A percentile compares a stretch with the other conserved stretches of the same genome.
Conservation (phyloP, 352 stramenopile species). For the Globisporangium alternatum region DNA sequence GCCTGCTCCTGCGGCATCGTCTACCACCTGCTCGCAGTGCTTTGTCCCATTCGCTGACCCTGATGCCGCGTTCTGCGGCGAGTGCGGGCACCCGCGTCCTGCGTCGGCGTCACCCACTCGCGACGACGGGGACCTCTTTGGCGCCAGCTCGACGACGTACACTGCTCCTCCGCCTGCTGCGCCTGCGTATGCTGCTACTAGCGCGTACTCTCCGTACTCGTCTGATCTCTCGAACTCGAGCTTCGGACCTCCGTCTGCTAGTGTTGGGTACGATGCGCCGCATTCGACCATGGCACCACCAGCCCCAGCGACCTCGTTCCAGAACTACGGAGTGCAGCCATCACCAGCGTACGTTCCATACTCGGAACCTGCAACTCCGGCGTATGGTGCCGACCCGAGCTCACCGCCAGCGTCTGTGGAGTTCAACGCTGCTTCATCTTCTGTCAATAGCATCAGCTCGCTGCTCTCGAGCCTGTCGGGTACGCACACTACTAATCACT, state of each 20-base stretch:
- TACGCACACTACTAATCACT: conserved; percentile 4
- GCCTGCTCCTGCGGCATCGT: not conserved
- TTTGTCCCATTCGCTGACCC: conserved; percentile 45
- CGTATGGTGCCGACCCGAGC: conserved; percentile 9
- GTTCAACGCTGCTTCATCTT: conserved; percentile 31
- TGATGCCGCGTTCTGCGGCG: conserved; percentile 64
- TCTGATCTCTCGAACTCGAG: conserved; percentile 16
- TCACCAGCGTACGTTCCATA: conserved; percentile 24
- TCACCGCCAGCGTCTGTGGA: conserved; percentile 48
- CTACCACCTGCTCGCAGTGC: conserved; percentile 44
- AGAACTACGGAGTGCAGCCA: conserved; percentile 17
- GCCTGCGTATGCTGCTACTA: not conserved
- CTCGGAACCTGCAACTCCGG: not conserved
- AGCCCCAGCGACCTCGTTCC: conserved; percentile 19
- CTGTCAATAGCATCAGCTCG: conserved; percentile 51
- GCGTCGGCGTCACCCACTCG: conserved; percentile 16
- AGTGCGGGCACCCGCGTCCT: conserved; percentile 62
- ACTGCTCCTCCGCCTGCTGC: not conserved
- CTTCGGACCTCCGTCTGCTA: conserved; percentile 25
- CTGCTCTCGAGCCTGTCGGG: conserved; percentile 61
- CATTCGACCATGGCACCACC: conserved; percentile 20
- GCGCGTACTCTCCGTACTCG: conserved; percentile 3
- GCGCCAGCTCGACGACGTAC: conserved; percentile 29
- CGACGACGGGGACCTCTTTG: conserved; percentile 66
- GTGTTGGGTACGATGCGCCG: conserved; percentile 26